These are phyloP conservation scores for Geranomyces michiganensis DNA, from an alignment of 192 early-diverging fungal genomes.

Conservation along the genomic window DNA sequence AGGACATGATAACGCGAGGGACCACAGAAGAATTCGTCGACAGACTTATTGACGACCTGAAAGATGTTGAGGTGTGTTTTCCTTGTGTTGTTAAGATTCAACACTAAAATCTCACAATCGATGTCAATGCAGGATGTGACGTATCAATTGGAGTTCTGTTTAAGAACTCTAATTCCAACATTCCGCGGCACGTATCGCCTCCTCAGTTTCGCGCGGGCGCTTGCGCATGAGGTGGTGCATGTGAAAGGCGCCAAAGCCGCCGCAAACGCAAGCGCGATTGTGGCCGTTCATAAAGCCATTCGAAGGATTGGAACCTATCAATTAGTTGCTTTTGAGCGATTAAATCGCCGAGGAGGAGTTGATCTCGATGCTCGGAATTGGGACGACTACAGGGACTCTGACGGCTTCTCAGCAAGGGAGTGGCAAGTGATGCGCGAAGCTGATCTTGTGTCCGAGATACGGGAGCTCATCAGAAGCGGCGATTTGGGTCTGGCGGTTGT, in stretches of 20 bases:
- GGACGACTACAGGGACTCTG: background rate
- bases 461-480: constrained; percentile 45
- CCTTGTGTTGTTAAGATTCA: too few relatives aligned
- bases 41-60: constrained; percentile 14
- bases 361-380: background rate
- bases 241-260: background rate
- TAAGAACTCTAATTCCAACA: constrained; percentile 9
- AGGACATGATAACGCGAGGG: constrained; percentile 7
- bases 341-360: background rate
- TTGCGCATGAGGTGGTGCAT: background rate
- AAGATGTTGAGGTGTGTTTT: constrained; percentile 28
- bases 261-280: background rate
- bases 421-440: constrained; percentile 56
- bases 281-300: constrained; percentile 33
- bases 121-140: constrained; percentile 37
- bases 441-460: constrained; percentile 46
- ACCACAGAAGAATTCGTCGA: constrained; percentile 17
- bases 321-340: constrained; percentile 23
- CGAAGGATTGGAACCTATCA: constrained; percentile 42
- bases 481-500: constrained; percentile 44
- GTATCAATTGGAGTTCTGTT: constrained; percentile 32
- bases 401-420: constrained; percentile 26
- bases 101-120: too few relatives aligned
- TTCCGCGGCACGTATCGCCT: constrained; percentile 24
- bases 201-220: constrained; percentile 27